Percentiles rank a stretch among this genome's conserved stretches.
phyloP scores from a whole-genome alignment of 305 asterid species.

The Solanum hybrid region DNA sequence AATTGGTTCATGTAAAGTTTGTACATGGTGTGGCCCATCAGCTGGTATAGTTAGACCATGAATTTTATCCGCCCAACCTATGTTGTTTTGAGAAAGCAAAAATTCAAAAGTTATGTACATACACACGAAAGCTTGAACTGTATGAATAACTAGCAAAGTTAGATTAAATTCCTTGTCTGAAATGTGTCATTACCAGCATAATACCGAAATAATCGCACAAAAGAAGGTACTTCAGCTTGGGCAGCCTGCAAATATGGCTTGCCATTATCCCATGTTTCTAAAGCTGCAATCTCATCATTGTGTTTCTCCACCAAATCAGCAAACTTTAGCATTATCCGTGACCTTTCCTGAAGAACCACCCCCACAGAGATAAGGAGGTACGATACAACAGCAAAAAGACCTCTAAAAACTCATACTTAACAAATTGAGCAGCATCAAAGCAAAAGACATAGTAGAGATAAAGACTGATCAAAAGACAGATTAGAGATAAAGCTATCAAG shows the following conservation, averaged over 20 bases:
- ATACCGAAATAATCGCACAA: constrained; percentile 52
- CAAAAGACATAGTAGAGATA: no score
- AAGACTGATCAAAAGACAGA: no score
- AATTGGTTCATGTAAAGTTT: constrained; percentile 60
- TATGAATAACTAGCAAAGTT: neutral
- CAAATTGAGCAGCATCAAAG: no score
- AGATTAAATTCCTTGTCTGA: neutral
- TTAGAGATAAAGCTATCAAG: neutral
- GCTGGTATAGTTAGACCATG: constrained; percentile 71
- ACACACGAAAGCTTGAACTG: neutral
- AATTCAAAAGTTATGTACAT: neutral
- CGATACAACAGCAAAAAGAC: neutral
- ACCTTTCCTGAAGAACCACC: constrained; percentile 42
- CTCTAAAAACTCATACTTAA: no score
- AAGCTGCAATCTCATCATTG: constrained; percentile 48
- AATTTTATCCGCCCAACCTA: constrained; percentile 80
- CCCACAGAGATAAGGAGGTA: neutral
- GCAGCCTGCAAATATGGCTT: constrained; percentile 68
- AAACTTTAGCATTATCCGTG: constrained; percentile 43
- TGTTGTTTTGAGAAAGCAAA: neutral
- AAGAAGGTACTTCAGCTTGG: constrained; percentile 36
- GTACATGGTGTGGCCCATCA: constrained; percentile 57
- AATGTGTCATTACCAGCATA: constrained; percentile 48
- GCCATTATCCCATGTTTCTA: constrained; percentile 79
- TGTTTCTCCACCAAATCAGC: constrained; percentile 65